Evolutionary conservation across 176 grass and related monocot genomes (phyloP), one percentile per base, ranked within the genome.

Genomic region (Carex scoparia): DNA sequence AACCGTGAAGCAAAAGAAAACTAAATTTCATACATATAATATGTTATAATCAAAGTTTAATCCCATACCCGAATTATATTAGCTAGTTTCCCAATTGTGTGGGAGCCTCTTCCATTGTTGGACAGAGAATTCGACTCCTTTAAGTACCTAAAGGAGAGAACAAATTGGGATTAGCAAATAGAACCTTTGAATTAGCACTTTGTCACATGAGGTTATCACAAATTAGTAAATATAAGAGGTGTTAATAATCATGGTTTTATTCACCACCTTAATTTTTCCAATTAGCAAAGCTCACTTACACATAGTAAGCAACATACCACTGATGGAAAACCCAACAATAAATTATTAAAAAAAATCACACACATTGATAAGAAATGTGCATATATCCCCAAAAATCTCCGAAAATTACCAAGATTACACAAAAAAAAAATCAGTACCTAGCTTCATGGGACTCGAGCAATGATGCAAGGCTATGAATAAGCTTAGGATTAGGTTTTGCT

Each of bases 391-490:
- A 83, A 67, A 46, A 59, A 65, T 67, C 14, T 61, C 2, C 65
- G 40, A 42, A 35, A 46, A 14, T 18, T 33, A 1, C 18, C n/a
- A 42, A 67, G 81, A 83, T 14, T 51, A 79, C 4, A 5, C 4
- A 40, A 46, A 64, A 27, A 33, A 4, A 58, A 23, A 62, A 38
- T 2, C 18, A 62, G 31, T 55, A 94, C 96, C 91, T 94, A 46
- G 88, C 75, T 79, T 95, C 93, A 19, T 98, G 90, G 30, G n/a
- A 69, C 84, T 98, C 95, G n/a, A 89, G 87, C 37, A 98, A 90
- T 86, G 93, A 88, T 28, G 96, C 91, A 67, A 98, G 93, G 53
- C 93, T 94, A 66, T 95, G 96, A 46, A 95, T 90, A 54, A 94
- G 89, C 64, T 90, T 91, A 44, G 96, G 93, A 56, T 94, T 98